Base-by-base conservation (phyloP, 352 stramenopile genomes). In the Pythium myriotylum region DNA sequence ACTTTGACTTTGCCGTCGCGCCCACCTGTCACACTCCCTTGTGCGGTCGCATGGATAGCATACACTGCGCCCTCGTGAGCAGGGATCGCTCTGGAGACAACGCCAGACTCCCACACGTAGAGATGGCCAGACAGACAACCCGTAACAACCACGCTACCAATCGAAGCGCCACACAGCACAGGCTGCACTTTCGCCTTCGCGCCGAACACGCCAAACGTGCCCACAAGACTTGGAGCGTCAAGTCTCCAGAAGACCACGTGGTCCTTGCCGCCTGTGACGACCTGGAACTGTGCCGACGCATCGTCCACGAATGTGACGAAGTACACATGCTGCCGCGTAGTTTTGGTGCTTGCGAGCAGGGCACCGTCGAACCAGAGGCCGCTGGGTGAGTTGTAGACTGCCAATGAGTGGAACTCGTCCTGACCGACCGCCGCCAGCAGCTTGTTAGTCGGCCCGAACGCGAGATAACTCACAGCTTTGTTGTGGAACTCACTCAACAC, bases 201-300 rank as follows among this genome's bases (percentile, higher is more conserved):
- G 24, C 83, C 79, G 68, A 92, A 90, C n/a, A 84, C 65, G 16
- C 84, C 82, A n/a, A 70, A 65, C 7, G 74, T 85, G 4, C 69
- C 73, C 10, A 82, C 71, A 39, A 91, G 76, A 33, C 49, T 53
- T 10, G 81, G 79, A 9, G 75, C 52, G 12, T 85, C 73, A 7
- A 90, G 52, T 35, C 76, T 79, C 82, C 84, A 94, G 50, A 94
- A 94, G 27, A 78, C 59, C 32, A 90, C 79, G 54, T 94, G 82
- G 54, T 88, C 65, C 10, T 84, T 70, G 0, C 84, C 84, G 39
- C 82, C 84, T 1, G 79, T 86, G 20, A 87, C 78, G 32, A 94
- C 58, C 4, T 77, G 69, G 55, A 68, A 90, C 33, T 68, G 58
- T 23, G 69, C 66, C 47, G 68, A 59, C 7, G 37, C 13, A 32